A percentile compares a stretch with the other conserved stretches of the same genome.
phyloP scores from a whole-genome alignment of 2,329 filamentous ascomycete species.

The Pseudocercospora musae region DNA sequence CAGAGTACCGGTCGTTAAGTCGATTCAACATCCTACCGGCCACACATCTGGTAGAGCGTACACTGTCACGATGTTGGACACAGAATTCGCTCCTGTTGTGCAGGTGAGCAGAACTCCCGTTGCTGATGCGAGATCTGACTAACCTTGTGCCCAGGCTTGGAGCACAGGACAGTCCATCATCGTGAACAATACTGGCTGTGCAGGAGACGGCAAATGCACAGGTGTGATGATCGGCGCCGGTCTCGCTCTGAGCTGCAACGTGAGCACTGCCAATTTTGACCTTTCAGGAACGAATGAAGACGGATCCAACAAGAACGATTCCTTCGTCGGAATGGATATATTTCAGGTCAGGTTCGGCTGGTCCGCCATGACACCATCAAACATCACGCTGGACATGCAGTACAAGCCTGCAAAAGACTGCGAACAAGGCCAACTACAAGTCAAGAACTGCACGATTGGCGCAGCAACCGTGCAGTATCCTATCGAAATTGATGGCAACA shows the following conservation, averaged over 20 bases:
- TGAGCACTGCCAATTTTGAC: slow-evolving; percentile 13
- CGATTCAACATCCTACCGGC: slow-evolving; percentile 11
- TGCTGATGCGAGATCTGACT: neutral
- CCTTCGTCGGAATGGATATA: slow-evolving; percentile 12
- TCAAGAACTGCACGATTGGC: slow-evolving; percentile 16
- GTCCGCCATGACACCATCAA: slow-evolving; percentile 10
- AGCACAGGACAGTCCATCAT: slow-evolving; percentile 7
- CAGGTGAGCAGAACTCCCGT: neutral
- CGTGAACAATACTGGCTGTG: slow-evolving; percentile 11
- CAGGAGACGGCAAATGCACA: slow-evolving; percentile 12
- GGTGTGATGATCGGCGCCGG: slow-evolving; percentile 14
- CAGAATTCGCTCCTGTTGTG: slow-evolving; percentile 11
- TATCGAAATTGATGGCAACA: slow-evolving; percentile 16
- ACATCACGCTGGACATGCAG: slow-evolving; percentile 15
- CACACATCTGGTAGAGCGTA: slow-evolving; percentile 16
- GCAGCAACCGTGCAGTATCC: slow-evolving; percentile 16
- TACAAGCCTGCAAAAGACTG: slow-evolving; percentile 16
- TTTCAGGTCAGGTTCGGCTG: slow-evolving; percentile 11
- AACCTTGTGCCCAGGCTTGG: neutral
- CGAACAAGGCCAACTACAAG: slow-evolving; percentile 6
- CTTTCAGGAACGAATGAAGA: neutral
- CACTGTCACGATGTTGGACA: slow-evolving; percentile 9
- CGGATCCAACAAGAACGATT: slow-evolving; percentile 8
- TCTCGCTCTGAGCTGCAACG: slow-evolving; percentile 15
- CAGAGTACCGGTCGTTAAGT: slow-evolving; percentile 7